Percentiles rank a stretch among this genome's conserved stretches.
Evolutionary conservation across 176 grass and related monocot genomes (phyloP).

Genomic region (Eleusine coracana): DNA sequence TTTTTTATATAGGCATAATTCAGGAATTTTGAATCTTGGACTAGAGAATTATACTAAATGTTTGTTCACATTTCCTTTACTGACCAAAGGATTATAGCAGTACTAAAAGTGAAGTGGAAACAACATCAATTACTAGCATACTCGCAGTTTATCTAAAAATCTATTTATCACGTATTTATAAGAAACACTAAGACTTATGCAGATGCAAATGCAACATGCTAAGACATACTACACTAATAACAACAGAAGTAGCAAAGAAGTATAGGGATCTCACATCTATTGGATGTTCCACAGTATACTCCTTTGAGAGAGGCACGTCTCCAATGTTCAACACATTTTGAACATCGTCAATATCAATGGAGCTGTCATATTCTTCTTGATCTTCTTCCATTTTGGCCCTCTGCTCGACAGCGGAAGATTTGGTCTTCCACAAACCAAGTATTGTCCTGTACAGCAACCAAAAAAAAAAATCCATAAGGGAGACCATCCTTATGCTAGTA

Average conservation of each 20-base stretch:
- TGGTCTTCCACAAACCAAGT: conserved; percentile 79
- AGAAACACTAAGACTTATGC: no score
- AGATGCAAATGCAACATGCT: neutral
- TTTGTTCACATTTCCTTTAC: no score
- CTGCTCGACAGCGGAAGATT: conserved; percentile 55
- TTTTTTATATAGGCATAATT: neutral
- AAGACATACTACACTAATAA: conserved; percentile 5
- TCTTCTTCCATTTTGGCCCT: conserved; percentile 67
- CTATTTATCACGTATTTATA: no score
- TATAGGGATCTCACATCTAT: conserved; percentile 54
- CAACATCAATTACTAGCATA: neutral
- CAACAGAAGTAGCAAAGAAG: neutral
- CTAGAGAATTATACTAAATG: no score
- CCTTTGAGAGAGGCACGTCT: conserved; percentile 53
- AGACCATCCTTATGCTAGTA: neutral
- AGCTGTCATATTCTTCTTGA: conserved; percentile 42
- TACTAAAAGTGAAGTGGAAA: neutral
- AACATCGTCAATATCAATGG: conserved; percentile 42
- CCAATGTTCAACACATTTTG: conserved; percentile 52
- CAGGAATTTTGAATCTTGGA: no score
- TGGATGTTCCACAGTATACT: conserved; percentile 56
- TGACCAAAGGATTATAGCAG: no score
- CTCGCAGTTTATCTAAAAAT: neutral
- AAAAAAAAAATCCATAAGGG: neutral
- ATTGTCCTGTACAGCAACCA: conserved; percentile 59